Conservation (phyloP, 176 grass and related monocot species). For the Poa pratensis region DNA sequence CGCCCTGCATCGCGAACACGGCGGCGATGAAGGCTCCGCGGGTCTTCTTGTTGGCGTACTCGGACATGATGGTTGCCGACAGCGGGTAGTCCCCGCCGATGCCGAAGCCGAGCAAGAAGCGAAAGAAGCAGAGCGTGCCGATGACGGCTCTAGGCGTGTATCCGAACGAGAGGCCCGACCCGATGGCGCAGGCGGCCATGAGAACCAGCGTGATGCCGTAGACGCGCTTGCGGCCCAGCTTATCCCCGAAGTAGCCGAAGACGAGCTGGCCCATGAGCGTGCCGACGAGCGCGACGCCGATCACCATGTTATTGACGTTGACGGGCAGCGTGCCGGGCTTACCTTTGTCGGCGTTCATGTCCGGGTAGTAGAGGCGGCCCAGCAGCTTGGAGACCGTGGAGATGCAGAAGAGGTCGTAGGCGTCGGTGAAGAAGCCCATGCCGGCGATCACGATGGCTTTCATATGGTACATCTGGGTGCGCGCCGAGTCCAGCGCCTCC, state of each 20-base stretch:
- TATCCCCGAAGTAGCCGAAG: constrained; percentile 53
- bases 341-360: rapidly evolving
- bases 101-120: constrained; percentile 64
- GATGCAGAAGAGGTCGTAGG: constrained; percentile 79
- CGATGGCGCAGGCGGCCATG: constrained; percentile 32
- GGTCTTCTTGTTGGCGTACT: constrained; percentile 69
- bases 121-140: constrained; percentile 66
- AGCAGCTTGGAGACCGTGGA: constrained; percentile 62
- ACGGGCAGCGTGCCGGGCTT: constrained; percentile 30
- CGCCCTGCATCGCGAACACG: constrained; percentile 66
- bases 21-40: constrained; percentile 60
- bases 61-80: constrained; percentile 65
- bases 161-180: background rate
- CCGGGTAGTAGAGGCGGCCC: constrained; percentile 54
- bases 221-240: constrained; percentile 49
- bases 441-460: constrained; percentile 73
- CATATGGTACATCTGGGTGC: constrained; percentile 69
- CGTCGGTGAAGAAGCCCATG: constrained; percentile 87
- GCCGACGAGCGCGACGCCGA: constrained; percentile 56
- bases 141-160: background rate
- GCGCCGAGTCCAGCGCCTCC: constrained; percentile 60
- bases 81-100: constrained; percentile 84
- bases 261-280: constrained; percentile 63
- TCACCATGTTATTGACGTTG: constrained; percentile 5
- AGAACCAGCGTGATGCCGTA: constrained; percentile 29